Conservation (phyloP, 2,329 filamentous ascomycete species). For the Bertia moriformis region DNA sequence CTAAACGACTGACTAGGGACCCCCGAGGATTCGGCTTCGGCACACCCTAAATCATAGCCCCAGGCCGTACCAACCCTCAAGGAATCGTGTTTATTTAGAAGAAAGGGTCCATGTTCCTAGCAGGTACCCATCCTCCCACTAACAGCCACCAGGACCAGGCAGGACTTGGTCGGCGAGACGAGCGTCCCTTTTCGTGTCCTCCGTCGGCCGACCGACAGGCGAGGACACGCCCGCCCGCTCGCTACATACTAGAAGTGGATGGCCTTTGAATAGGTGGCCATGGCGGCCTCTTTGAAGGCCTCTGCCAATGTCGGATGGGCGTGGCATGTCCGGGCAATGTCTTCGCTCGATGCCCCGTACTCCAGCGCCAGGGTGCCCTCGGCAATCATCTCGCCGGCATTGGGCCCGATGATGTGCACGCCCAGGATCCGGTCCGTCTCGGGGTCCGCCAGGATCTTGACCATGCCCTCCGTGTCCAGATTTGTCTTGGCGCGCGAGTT, state of each 20-base stretch:
- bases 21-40: too few species aligned
- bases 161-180: too few species aligned
- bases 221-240: too few species aligned
- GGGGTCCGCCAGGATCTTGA: slow-evolving; percentile 62
- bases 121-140: too few species aligned
- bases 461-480: slow-evolving; percentile 58
- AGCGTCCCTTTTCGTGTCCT: too few species aligned
- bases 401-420: slow-evolving; percentile 61
- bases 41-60: too few species aligned
- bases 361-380: slow-evolving; percentile 63
- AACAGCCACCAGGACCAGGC: too few species aligned
- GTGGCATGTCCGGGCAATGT: slow-evolving; percentile 57
- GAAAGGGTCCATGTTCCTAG: too few species aligned
- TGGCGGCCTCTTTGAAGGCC: slow-evolving; percentile 69
- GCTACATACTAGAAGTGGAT: slow-evolving; percentile 69
- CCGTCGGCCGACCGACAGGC: too few species aligned
- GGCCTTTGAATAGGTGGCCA: slow-evolving; percentile 61
- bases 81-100: too few species aligned
- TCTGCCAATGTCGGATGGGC: slow-evolving; percentile 62
- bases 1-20: too few species aligned
- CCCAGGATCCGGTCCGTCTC: slow-evolving; percentile 64
- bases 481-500: slow-evolving; percentile 70
- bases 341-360: slow-evolving; percentile 61
- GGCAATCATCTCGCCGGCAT: slow-evolving; percentile 67
- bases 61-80: too few species aligned